Evolutionary conservation across 257 asterid genomes (phyloP), one percentile per base, ranked within the genome.

Genomic region (Lavandula angustifolia): DNA sequence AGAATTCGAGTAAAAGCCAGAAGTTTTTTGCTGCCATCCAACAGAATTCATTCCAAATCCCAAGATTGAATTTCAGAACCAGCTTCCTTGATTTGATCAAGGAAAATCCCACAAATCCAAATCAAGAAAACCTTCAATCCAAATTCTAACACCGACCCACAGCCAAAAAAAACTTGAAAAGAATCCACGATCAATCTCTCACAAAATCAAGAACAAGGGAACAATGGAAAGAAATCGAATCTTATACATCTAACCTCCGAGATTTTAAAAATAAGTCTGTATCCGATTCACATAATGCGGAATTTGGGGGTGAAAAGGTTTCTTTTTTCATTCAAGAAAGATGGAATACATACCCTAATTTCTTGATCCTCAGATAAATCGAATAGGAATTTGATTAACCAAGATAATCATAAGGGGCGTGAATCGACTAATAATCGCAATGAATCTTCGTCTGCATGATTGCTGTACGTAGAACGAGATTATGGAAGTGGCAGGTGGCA

Each of bases 331-430:
- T 14, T 73, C 76, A 65, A 66, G 52, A 52, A 44, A 62, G 44
- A 54, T 69, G 67, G 73, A 61, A 67, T 67, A 67, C 63, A 71
- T 48, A 71, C 76, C 80, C 82, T 66, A 72, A 60, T 43, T 60
- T 40, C 62, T 18, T 58, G 62, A 73, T 48, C 67, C 22, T 29
- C 60, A 42, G 34, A 63, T 47, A 12, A 57, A 75, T 49, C 54
- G 27, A 41, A 33, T 12, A 27, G 29, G 27, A 57, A 56, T 42
- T 41, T 40, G 57, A 66, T 62, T 41, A 42, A 70, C 64, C 66
- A 22, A 58, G 63, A 44, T 58, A 42, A 59, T 59, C 52, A 18
- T 41, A 40, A 41, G 12, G 51, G 37, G 60, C 64, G 42, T 69
- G 18, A 52, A 64, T 51, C 51, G 50, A 34, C 42, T 9, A 16